Conservation (phyloP, 73 alveolate species). For the Paramecium sonneborni region DNA sequence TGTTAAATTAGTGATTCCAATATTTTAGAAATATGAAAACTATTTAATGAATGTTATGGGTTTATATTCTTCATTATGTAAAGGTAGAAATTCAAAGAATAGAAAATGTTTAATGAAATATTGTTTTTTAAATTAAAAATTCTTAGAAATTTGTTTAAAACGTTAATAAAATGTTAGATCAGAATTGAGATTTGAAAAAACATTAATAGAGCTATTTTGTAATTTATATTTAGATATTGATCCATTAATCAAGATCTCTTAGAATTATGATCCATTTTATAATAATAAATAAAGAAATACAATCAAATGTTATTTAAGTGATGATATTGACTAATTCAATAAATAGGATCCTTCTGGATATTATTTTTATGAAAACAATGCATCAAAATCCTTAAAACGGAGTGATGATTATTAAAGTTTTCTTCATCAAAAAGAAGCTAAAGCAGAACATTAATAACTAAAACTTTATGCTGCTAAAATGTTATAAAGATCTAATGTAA, state of each 20-base stretch:
- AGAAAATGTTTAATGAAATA: background rate
- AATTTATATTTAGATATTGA: conserved; percentile 36
- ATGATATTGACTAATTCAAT: background rate
- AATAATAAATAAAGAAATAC: background rate
- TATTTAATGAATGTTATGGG: conserved; percentile 5
- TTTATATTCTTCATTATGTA: conserved; percentile 30
- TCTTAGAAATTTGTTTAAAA: background rate
- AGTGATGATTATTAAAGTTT: background rate
- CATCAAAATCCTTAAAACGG: background rate
- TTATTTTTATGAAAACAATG: conserved; percentile 20
- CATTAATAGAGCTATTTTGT: background rate
- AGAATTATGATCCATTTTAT: background rate
- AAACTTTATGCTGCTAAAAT: conserved; percentile 10
- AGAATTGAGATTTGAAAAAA: conserved; percentile 31
- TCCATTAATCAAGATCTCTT: background rate
- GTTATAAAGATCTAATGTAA: background rate
- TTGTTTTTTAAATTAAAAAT: background rate
- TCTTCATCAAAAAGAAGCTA: background rate
- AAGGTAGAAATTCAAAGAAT: conserved; percentile 40
- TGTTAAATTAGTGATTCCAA: background rate
- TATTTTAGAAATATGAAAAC: conserved; percentile 17
- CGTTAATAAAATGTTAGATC: background rate
- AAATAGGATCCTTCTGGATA: background rate
- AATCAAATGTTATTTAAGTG: background rate
- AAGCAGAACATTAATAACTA: background rate